Conservation (phyloP, 306 rosid genomes). For the Citrullus mucosospermus region DNA sequence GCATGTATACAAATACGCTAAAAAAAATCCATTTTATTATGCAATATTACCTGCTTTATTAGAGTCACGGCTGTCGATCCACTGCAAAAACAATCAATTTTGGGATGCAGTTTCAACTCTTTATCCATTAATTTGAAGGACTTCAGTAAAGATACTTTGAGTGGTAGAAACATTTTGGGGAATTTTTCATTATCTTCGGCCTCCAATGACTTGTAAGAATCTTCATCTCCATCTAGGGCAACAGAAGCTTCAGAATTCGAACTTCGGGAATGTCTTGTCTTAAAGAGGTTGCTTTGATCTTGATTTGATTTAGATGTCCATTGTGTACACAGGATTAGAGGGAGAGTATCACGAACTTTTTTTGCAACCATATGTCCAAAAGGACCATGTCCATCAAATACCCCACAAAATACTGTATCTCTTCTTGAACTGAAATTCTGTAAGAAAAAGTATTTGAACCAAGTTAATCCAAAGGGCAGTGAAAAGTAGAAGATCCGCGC, state of each 20-base stretch:
- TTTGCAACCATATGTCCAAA: constrained; percentile 41
- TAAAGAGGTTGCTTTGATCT: constrained; percentile 11
- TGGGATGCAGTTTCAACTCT: constrained; percentile 30
- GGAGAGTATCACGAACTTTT: constrained; percentile 42
- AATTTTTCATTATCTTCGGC: constrained; percentile 15
- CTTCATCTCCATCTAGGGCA: constrained; percentile 25
- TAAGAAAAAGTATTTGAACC: constrained; percentile 5
- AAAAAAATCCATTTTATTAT: not conserved
- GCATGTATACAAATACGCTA: not conserved
- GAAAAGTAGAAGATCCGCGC: not conserved
- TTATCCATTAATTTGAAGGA: constrained; percentile 43
- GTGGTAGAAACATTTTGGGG: constrained; percentile 30
- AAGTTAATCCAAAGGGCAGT: not conserved
- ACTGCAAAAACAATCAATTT: constrained; percentile 46
- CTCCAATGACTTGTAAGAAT: constrained; percentile 20
- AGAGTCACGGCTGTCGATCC: constrained; percentile 37
- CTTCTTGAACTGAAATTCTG: constrained; percentile 27
- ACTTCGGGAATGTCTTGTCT: constrained; percentile 4
- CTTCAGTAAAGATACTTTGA: constrained; percentile 25
- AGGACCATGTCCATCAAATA: constrained; percentile 53
- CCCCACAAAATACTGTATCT: constrained; percentile 41
- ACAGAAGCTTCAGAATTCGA: constrained; percentile 15
- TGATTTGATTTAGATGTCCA: constrained; percentile 25
- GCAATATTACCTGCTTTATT: constrained; percentile 30
- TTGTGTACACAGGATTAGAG: constrained; percentile 23